phyloP scores from a whole-genome alignment of 2,329 filamentous ascomycete species.

The Thelonectria blattea region DNA sequence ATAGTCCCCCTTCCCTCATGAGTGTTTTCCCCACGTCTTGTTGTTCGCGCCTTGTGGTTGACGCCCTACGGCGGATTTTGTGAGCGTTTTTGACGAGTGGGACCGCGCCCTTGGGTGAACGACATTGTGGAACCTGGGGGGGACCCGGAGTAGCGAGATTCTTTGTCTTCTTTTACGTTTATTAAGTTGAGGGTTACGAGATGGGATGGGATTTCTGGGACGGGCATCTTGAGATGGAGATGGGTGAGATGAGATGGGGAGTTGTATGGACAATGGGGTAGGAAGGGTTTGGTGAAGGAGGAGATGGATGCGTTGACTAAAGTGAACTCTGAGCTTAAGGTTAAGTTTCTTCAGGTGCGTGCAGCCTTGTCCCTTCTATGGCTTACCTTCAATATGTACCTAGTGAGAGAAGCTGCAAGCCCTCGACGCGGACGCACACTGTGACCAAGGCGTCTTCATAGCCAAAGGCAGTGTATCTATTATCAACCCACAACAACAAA shows the following conservation, averaged over 20 bases:
- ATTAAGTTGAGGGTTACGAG: background rate
- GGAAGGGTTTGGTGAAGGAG: background rate
- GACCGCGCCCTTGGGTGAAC: background rate
- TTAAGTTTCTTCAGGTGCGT: too few species aligned
- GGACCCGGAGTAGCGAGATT: background rate
- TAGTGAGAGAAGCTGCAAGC: too few species aligned
- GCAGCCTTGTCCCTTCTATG: too few species aligned
- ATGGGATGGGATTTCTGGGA: background rate
- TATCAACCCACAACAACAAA: background rate
- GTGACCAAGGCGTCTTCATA: background rate
- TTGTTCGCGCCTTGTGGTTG: background rate
- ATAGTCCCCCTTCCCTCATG: background rate
- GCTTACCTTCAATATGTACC: too few species aligned
- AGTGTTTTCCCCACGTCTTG: conserved; percentile 2
- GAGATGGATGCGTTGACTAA: too few species aligned
- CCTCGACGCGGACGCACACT: background rate
- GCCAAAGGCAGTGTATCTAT: background rate
- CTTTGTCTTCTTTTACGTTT: conserved; percentile 2
- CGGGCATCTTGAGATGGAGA: background rate
- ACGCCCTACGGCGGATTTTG: background rate
- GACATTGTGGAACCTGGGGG: background rate
- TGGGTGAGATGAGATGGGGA: background rate
- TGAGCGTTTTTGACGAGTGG: background rate
- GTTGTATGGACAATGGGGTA: background rate
- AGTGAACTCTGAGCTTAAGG: too few species aligned